phyloP scores from a whole-genome alignment of 306 rosid species.

The Pterocarpus santalinus region DNA sequence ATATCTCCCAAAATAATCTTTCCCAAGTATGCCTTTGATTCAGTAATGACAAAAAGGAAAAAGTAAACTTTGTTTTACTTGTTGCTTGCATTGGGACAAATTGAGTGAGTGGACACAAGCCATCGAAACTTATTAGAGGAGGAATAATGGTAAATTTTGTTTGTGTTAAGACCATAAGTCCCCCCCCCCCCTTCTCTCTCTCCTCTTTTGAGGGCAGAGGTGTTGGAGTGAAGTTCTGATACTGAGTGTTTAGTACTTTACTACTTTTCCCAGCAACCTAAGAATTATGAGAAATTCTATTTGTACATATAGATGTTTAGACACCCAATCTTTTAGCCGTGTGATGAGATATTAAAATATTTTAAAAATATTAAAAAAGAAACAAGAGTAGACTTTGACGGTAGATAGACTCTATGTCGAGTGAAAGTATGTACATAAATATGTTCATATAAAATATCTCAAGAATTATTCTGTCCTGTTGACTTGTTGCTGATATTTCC shows the following conservation, averaged over 20 bases:
- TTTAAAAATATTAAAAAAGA: too few relatives aligned
- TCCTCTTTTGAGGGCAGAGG: too few relatives aligned
- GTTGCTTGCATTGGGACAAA: constrained; percentile 42
- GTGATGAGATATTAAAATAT: too few relatives aligned
- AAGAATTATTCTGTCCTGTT: neutral
- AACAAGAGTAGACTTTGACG: too few relatives aligned
- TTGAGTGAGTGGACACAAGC: neutral
- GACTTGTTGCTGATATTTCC: constrained; percentile 4
- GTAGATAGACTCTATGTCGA: too few relatives aligned
- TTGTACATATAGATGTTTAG: too few relatives aligned
- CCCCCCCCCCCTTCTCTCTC: too few relatives aligned
- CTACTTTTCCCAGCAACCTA: neutral
- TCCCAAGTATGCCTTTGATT: too few relatives aligned
- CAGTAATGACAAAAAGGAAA: neutral
- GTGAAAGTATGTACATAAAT: too few relatives aligned
- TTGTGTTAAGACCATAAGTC: neutral
- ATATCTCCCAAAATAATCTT: too few relatives aligned
- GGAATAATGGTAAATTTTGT: neutral
- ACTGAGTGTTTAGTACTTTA: neutral
- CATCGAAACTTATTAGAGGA: neutral
- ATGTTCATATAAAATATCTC: too few relatives aligned
- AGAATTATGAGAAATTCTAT: neutral
- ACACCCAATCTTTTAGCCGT: too few relatives aligned
- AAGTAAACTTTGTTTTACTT: neutral
- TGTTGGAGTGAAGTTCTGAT: neutral